Evolutionary conservation across 2,329 filamentous ascomycete species (phyloP).

Genomic region (Paracorniculantispora psalliotae): DNA sequence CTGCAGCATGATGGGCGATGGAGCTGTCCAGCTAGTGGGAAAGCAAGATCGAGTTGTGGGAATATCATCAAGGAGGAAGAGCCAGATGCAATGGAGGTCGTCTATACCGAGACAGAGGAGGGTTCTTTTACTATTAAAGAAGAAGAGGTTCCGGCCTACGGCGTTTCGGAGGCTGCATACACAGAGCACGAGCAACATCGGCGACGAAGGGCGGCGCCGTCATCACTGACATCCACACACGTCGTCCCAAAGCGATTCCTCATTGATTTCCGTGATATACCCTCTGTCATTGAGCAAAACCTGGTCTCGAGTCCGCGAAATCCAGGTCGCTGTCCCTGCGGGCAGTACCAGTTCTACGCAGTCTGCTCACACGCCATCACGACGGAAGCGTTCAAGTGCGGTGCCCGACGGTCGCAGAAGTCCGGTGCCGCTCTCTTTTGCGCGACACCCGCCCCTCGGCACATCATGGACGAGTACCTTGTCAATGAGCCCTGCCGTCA

Average conservation of each 20-base stretch:
- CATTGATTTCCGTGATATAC: background rate
- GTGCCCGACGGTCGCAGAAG: background rate
- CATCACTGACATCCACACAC: background rate
- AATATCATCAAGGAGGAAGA: background rate
- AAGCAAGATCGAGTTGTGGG: background rate
- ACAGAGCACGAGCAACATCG: no score
- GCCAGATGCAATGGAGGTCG: background rate
- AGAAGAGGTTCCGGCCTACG: background rate
- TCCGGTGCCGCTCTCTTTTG: background rate
- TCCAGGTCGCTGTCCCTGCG: background rate
- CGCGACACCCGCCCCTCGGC: background rate
- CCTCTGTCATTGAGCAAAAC: background rate
- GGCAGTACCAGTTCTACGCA: background rate
- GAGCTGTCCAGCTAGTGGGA: background rate
- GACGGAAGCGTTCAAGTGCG: background rate
- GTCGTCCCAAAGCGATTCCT: background rate
- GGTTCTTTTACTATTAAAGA: background rate
- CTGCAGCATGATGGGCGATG: background rate
- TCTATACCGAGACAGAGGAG: background rate
- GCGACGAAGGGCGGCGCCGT: conserved; percentile 7
- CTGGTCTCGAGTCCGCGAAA: background rate
- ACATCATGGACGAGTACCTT: background rate
- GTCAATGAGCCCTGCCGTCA: background rate
- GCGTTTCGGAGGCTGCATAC: no score
- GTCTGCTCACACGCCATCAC: background rate